Conservation (phyloP, 2,329 filamentous ascomycete genomes). For the Beauveria scarabaeidicola region DNA sequence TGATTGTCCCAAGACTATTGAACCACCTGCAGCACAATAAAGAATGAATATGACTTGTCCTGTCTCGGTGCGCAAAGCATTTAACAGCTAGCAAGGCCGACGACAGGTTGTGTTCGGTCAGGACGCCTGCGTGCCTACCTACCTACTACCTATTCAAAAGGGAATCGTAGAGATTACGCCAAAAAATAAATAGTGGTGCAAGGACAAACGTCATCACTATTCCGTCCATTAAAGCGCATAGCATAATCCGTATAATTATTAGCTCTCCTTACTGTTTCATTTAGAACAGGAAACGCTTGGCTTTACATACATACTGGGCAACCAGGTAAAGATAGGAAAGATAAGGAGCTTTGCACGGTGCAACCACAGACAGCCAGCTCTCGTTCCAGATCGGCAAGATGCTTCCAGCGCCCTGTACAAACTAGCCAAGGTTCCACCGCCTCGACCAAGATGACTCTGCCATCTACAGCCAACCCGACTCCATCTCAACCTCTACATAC, state of each 20-base stretch:
- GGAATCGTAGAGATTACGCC: too few relatives aligned
- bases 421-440: background rate
- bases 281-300: too few relatives aligned
- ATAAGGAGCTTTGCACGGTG: background rate
- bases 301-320: too few relatives aligned
- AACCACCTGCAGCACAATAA: background rate
- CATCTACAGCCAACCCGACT: background rate
- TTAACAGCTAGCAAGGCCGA: background rate
- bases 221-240: too few relatives aligned
- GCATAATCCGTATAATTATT: too few relatives aligned
- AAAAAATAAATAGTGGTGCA: too few relatives aligned
- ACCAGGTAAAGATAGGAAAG: background rate
- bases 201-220: too few relatives aligned
- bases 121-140: too few relatives aligned
- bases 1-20: background rate
- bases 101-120: too few relatives aligned
- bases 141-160: too few relatives aligned
- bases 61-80: background rate
- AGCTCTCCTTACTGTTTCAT: too few relatives aligned
- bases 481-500: background rate
- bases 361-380: too few relatives aligned
- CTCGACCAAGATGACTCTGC: background rate
- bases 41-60: background rate
- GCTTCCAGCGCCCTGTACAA: background rate
- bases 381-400: slow-evolving; percentile 1